These are phyloP conservation scores for Astraeus odoratus DNA, from an alignment of 768 basidiomycete genomes.

Conservation along the genomic window DNA sequence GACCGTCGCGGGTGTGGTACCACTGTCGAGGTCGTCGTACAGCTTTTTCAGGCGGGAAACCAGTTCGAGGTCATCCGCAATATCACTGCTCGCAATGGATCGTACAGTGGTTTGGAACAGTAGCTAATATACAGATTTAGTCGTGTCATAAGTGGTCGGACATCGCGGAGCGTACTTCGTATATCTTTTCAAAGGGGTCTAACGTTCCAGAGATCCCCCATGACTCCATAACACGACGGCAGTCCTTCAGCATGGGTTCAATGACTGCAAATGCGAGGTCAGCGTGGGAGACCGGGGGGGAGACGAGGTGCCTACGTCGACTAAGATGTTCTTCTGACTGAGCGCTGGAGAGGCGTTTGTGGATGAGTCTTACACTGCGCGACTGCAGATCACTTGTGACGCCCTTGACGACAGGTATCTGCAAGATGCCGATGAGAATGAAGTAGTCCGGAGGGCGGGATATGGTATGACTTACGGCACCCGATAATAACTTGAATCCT, in stretches of 20 bases:
- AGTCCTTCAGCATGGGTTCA: conserved; percentile 58
- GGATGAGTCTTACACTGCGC: conserved; percentile 55
- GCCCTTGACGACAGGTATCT: conserved; percentile 74
- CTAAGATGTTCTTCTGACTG: conserved; percentile 58
- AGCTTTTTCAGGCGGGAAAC: conserved; percentile 57
- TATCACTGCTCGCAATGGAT: conserved; percentile 58
- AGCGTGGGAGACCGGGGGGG: conserved; percentile 4
- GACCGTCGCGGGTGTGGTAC: conserved; percentile 66
- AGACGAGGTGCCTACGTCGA: conserved; percentile 40
- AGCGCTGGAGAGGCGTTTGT: conserved; percentile 59
- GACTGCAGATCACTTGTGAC: conserved; percentile 66
- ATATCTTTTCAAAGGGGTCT: conserved; percentile 67
- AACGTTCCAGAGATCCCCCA: conserved; percentile 62
- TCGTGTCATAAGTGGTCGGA: conserved; percentile 6
- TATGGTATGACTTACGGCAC: conserved; percentile 49
- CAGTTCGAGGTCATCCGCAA: conserved; percentile 55
- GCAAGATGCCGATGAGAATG: conserved; percentile 11
- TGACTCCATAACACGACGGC: conserved; percentile 48
- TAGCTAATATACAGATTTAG: conserved; percentile 36
- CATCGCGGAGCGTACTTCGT: conserved; percentile 41
- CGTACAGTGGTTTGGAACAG: conserved; percentile 71
- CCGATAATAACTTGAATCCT: conserved; percentile 74
- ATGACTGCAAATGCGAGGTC: conserved; percentile 43
- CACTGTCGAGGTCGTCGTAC: conserved; percentile 62
- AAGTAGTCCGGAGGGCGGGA: conserved; percentile 5